phyloP scores from a whole-genome alignment of 352 stramenopile genomes.

The Blastocystis hominis region DNA sequence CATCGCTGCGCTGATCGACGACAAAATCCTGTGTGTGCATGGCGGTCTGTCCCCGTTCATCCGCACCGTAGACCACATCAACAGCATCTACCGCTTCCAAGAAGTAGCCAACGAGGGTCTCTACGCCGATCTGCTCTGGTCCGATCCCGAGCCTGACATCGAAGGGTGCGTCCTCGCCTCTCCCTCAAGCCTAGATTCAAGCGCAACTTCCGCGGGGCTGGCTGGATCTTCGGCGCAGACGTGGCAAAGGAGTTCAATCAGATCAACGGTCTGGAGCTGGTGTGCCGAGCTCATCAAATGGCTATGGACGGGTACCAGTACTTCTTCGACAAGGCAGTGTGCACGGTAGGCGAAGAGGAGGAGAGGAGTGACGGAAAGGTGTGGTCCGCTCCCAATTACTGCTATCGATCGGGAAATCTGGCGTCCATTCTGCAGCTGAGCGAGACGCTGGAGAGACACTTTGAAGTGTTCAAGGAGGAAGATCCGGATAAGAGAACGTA shows the following conservation, averaged over 20 bases:
- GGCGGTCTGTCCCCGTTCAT: constrained; percentile 83
- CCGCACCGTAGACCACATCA: constrained; percentile 83
- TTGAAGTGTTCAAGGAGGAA: constrained; percentile 90
- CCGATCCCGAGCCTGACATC: constrained; percentile 86
- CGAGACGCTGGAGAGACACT: constrained; percentile 73
- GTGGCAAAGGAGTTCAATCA: constrained; percentile 78
- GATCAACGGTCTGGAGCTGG: constrained; percentile 76
- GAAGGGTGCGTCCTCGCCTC: constrained; percentile 66
- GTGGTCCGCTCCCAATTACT: constrained; percentile 59
- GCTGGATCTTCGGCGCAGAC: constrained; percentile 76
- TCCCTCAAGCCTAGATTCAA: constrained; percentile 25
- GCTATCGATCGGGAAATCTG: constrained; percentile 93
- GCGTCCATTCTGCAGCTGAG: constrained; percentile 95
- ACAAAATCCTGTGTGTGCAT: constrained; percentile 66
- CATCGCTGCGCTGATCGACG: constrained; percentile 71
- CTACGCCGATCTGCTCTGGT: constrained; percentile 96
- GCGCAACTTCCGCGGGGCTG: constrained; percentile 71
- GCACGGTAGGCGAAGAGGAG: background rate
- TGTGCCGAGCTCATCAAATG: constrained; percentile 76
- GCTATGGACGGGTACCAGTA: constrained; percentile 80
- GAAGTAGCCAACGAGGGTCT: constrained; percentile 86
- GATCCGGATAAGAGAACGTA: constrained; percentile 88
- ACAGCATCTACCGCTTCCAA: constrained; percentile 86
- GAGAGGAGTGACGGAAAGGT: constrained; percentile 73
- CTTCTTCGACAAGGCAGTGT: constrained; percentile 67